A percentile compares a stretch with the other conserved stretches of the same genome.
These are phyloP conservation scores for Citrullus amarus DNA, from an alignment of 306 rosid genomes.

Conservation along the genomic window DNA sequence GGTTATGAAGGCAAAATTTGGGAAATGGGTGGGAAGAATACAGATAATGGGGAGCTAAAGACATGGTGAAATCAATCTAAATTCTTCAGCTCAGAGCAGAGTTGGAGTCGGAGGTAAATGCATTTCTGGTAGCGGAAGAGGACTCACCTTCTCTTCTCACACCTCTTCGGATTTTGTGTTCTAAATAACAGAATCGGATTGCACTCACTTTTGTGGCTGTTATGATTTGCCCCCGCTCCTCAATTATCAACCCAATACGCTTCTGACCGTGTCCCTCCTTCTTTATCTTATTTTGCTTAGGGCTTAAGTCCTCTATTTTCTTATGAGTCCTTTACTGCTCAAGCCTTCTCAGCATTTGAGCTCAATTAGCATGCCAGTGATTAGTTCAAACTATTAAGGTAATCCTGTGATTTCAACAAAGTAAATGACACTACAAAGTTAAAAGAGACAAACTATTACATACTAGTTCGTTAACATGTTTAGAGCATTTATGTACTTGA, in stretches of 20 bases:
- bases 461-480: too few species aligned
- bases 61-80: slow-evolving; percentile 7
- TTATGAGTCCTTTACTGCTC: too few species aligned
- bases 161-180: not conserved
- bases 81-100: not conserved
- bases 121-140: not conserved
- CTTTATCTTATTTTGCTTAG: not conserved
- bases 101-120: not conserved
- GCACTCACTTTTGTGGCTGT: not conserved
- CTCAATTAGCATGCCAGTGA: too few species aligned
- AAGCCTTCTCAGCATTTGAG: too few species aligned
- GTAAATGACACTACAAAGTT: too few species aligned
- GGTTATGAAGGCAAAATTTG: slow-evolving; percentile 24
- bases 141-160: too few species aligned
- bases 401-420: too few species aligned
- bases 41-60: slow-evolving; percentile 41
- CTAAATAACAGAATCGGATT: not conserved
- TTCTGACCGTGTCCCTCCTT: not conserved
- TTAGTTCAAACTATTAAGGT: too few species aligned
- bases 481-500: too few species aligned
- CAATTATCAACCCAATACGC: not conserved
- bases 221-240: not conserved
- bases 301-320: too few species aligned
- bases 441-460: too few species aligned
- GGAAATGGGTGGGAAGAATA: slow-evolving; percentile 46